These are phyloP conservation scores for Roridomyces roridus DNA, from an alignment of 768 basidiomycete genomes.

Conservation along the genomic window DNA sequence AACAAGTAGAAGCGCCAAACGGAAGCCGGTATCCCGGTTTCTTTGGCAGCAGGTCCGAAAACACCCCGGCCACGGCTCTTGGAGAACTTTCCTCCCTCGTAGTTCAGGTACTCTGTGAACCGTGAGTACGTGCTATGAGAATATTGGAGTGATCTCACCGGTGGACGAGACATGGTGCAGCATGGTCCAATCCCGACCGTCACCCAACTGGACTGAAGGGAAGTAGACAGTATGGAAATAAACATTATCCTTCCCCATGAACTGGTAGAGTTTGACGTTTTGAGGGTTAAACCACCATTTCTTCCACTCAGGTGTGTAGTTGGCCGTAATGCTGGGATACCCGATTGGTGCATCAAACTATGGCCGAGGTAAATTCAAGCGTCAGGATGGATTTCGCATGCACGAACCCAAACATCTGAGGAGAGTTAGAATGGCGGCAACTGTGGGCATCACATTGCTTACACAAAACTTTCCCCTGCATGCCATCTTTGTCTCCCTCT, in stretches of 20 bases:
- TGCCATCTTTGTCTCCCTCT: slow-evolving; percentile 77
- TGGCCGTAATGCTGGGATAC: slow-evolving; percentile 96
- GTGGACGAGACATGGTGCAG: slow-evolving; percentile 95
- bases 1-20: slow-evolving; percentile 98
- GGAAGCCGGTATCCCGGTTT: slow-evolving; percentile 91
- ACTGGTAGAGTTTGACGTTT: slow-evolving; percentile 92
- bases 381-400: neutral
- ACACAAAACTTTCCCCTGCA: slow-evolving; percentile 97
- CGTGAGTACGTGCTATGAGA: neutral
- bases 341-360: slow-evolving; percentile 98
- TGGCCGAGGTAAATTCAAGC: slow-evolving; percentile 9
- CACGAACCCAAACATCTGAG: slow-evolving; percentile 3
- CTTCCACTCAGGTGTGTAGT: slow-evolving; percentile 93
- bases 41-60: slow-evolving; percentile 92
- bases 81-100: slow-evolving; percentile 98
- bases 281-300: slow-evolving; percentile 96
- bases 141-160: slow-evolving; percentile 55
- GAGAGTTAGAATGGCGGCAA: neutral
- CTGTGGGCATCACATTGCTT: slow-evolving; percentile 36
- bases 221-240: slow-evolving; percentile 98
- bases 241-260: slow-evolving; percentile 99
- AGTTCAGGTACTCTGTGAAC: slow-evolving; percentile 88
- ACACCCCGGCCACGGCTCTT: slow-evolving; percentile 97
- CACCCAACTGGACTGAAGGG: slow-evolving; percentile 88
- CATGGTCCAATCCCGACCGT: slow-evolving; percentile 91